These are phyloP conservation scores for Saprolegnia diclina DNA, from an alignment of 352 stramenopile species.

Conservation along the genomic window DNA sequence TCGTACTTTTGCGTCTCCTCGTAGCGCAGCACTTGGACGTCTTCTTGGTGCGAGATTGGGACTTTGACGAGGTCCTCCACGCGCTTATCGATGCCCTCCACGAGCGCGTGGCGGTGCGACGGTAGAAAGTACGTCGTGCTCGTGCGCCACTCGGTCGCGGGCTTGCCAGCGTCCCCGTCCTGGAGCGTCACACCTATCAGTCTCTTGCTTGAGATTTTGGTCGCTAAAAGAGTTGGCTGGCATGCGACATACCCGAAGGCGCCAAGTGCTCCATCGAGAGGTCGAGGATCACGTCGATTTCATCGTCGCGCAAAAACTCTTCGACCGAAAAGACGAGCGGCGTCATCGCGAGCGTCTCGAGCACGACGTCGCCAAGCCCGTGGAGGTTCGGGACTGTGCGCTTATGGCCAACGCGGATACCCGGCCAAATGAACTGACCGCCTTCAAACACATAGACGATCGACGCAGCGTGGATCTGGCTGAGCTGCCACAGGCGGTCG, in stretches of 20 bases:
- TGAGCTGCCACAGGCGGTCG: conserved; percentile 41
- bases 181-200: conserved; percentile 39
- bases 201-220: background rate
- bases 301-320: conserved; percentile 65
- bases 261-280: conserved; percentile 56
- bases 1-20: conserved; percentile 71
- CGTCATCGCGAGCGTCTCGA: conserved; percentile 59
- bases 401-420: conserved; percentile 57
- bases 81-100: conserved; percentile 56
- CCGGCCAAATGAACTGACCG: conserved; percentile 70
- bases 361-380: conserved; percentile 40
- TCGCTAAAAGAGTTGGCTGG: too few species aligned
- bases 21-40: conserved; percentile 67
- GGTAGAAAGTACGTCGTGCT: conserved; percentile 72
- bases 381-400: conserved; percentile 48
- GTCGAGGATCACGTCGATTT: conserved; percentile 69
- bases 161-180: conserved; percentile 58
- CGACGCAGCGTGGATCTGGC: conserved; percentile 34
- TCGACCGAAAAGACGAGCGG: conserved; percentile 67
- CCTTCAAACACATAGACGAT: conserved; percentile 72
- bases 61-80: conserved; percentile 59
- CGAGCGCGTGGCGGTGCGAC: conserved; percentile 37
- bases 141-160: conserved; percentile 64
- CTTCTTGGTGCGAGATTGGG: conserved; percentile 50
- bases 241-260: conserved; percentile 34